Percentiles rank a stretch among this genome's conserved stretches.
Evolutionary conservation across 345 rosid genomes (phyloP).

Genomic region (Nephelium lappaceum): DNA sequence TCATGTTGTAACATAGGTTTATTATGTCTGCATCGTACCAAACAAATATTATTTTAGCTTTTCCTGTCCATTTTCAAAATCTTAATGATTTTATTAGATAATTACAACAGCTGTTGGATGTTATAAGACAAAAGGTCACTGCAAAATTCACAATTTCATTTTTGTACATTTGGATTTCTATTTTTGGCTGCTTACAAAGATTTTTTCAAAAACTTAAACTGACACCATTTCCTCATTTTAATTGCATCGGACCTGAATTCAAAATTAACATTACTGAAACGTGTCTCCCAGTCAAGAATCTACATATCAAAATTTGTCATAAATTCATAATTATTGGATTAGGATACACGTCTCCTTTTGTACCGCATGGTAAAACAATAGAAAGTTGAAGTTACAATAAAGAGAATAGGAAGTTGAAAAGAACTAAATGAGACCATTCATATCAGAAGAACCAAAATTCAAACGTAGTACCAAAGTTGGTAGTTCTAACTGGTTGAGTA

Average conservation of each 20-base stretch:
- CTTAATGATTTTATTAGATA: constrained; percentile 15
- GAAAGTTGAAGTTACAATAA: too few species aligned
- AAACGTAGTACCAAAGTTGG: too few species aligned
- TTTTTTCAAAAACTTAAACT: too few species aligned
- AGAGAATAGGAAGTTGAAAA: background rate
- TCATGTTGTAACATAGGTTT: background rate
- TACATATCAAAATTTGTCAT: background rate
- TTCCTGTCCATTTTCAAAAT: background rate
- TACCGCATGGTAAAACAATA: background rate
- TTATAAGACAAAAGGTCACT: background rate
- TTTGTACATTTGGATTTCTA: too few species aligned
- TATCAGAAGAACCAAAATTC: too few species aligned
- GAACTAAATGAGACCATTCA: background rate
- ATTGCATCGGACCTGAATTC: background rate
- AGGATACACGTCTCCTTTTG: background rate
- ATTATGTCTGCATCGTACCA: constrained; percentile 28
- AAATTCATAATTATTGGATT: too few species aligned
- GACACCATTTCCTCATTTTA: too few species aligned
- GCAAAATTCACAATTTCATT: background rate
- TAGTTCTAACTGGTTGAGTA: too few species aligned
- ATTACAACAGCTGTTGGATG: background rate
- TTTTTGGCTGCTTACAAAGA: too few species aligned
- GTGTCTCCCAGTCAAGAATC: background rate
- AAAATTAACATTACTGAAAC: background rate
- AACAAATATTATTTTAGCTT: constrained; percentile 23